Evolutionary conservation across 306 rosid genomes (phyloP), one percentile per base, ranked within the genome.

Genomic region (Urtica urens): DNA sequence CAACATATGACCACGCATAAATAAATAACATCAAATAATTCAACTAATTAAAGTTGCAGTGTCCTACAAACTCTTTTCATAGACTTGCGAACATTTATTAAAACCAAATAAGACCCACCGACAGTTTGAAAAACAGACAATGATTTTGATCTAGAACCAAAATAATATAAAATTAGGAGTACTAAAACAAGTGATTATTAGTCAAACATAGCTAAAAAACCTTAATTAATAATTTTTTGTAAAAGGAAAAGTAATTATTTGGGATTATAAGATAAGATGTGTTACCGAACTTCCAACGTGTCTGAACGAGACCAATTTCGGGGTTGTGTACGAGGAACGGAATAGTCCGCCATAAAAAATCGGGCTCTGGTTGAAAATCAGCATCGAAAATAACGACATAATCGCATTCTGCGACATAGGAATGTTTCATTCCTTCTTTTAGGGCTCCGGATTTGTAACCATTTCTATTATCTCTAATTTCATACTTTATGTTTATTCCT

Each of bases 371-470:
- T 46, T 83, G 96, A 45, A 87, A 87, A 68, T 87, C 96, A 0
- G 96, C 96, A 30, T 87, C 96, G 53, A 87, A 83, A 21, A 87
- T 80, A 21, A 78, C 85, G 0, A 87, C 93, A 38, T 64, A 80
- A 42, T 87, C 96, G 46, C 96, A 87, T 10, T 62, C 52, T 8
- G 69, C 73, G 13, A 68, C 94, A 49, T 87, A 83, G 60, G 69
- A 71, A 1, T 58, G 85, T 10, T 80, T 87, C 83, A 87, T 67
- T 23, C 96, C 96, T 27, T 87, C 93, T 26, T 74, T 87, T 1
- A 87, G 66, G 2, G 96, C 96, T 13, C 94, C 96, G 13, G 96
- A 80, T 67, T 87, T 87, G 64, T 87, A 87, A 1, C 96, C 96
- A 7, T 70, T 71, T 10, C 96, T 73, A 40, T 83, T 87, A 63